phyloP scores from a whole-genome alignment of 352 stramenopile species.

The Phytopythium mirpurense region DNA sequence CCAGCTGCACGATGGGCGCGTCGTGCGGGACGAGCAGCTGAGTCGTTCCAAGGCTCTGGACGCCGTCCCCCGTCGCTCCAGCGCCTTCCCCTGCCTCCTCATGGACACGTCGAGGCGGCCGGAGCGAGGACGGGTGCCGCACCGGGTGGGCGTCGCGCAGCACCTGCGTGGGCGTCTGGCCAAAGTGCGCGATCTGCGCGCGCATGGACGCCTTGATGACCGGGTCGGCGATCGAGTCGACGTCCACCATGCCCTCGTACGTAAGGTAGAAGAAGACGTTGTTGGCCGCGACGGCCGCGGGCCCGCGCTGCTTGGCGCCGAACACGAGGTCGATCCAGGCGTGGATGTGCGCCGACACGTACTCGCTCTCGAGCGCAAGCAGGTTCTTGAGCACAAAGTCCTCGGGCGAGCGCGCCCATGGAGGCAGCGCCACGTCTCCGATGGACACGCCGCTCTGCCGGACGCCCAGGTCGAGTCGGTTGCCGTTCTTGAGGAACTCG shows the following conservation, averaged over 20 bases:
- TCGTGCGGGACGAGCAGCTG: slow-evolving; percentile 56
- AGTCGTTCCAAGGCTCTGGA: neutral
- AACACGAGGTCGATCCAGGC: slow-evolving; percentile 90
- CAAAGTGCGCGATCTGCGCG: slow-evolving; percentile 98
- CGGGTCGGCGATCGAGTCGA: slow-evolving; percentile 93
- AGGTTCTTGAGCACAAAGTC: slow-evolving; percentile 87
- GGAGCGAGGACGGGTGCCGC: slow-evolving; percentile 24
- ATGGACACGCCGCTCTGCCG: slow-evolving; percentile 82
- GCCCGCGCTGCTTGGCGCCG: slow-evolving; percentile 63
- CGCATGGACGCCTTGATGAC: slow-evolving; percentile 92
- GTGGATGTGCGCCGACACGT: slow-evolving; percentile 77
- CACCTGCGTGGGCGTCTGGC: slow-evolving; percentile 96
- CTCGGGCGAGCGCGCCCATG: slow-evolving; percentile 76
- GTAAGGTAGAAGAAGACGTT: slow-evolving; percentile 99
- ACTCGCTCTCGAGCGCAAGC: slow-evolving; percentile 81
- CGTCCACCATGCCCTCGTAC: slow-evolving; percentile 97
- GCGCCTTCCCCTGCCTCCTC: neutral
- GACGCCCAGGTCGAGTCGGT: slow-evolving; percentile 74
- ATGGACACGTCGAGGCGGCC: slow-evolving; percentile 1
- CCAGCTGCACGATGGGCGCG: slow-evolving; percentile 44
- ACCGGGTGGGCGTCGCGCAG: slow-evolving; percentile 84
- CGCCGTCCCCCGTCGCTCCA: neutral
- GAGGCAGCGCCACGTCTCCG: slow-evolving; percentile 93
- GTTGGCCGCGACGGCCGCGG: slow-evolving; percentile 88
- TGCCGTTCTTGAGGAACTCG: slow-evolving; percentile 88